Conservation (phyloP, 2,329 filamentous ascomycete species). For the Talaromyces sp. region DNA sequence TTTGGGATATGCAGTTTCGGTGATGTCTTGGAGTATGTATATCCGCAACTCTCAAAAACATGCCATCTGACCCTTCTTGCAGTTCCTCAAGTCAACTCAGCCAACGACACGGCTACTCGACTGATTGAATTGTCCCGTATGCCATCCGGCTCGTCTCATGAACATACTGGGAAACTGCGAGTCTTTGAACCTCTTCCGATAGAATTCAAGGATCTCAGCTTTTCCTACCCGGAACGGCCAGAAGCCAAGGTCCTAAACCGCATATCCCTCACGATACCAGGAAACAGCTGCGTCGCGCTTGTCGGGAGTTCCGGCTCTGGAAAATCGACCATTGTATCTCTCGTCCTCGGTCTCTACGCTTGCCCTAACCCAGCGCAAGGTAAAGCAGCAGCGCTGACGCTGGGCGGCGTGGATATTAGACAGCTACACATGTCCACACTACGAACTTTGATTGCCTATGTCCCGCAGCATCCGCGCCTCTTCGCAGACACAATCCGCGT, state of each 20-base stretch:
- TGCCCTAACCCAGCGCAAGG: neutral
- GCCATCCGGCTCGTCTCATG: slow-evolving; percentile 50
- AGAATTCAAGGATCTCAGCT: slow-evolving; percentile 58
- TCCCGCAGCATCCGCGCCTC: slow-evolving; percentile 61
- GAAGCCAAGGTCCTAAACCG: slow-evolving; percentile 53
- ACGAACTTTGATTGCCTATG: slow-evolving; percentile 58
- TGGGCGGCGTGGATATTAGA: slow-evolving; percentile 50
- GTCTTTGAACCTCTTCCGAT: slow-evolving; percentile 46
- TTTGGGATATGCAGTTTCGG: slow-evolving; percentile 64
- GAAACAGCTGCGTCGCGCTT: slow-evolving; percentile 66
- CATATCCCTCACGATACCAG: slow-evolving; percentile 60
- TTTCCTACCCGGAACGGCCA: slow-evolving; percentile 63
- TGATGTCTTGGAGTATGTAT: slow-evolving; percentile 57
- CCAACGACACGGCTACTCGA: slow-evolving; percentile 65
- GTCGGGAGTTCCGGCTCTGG: slow-evolving; percentile 84
- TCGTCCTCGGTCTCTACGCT: slow-evolving; percentile 69
- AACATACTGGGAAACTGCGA: slow-evolving; percentile 47
- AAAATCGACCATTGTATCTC: slow-evolving; percentile 74
- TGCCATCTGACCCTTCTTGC: neutral
- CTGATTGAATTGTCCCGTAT: slow-evolving; percentile 67
- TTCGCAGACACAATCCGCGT: slow-evolving; percentile 38
- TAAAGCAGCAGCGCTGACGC: slow-evolving; percentile 42
- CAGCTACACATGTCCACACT: slow-evolving; percentile 55
- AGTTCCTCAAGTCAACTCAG: slow-evolving; percentile 73
- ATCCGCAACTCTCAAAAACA: slow-evolving; percentile 8